Evolutionary conservation across 2,329 filamentous ascomycete species (phyloP), one percentile per base, ranked within the genome.

Genomic region (Sclerotiophoma versabilis): DNA sequence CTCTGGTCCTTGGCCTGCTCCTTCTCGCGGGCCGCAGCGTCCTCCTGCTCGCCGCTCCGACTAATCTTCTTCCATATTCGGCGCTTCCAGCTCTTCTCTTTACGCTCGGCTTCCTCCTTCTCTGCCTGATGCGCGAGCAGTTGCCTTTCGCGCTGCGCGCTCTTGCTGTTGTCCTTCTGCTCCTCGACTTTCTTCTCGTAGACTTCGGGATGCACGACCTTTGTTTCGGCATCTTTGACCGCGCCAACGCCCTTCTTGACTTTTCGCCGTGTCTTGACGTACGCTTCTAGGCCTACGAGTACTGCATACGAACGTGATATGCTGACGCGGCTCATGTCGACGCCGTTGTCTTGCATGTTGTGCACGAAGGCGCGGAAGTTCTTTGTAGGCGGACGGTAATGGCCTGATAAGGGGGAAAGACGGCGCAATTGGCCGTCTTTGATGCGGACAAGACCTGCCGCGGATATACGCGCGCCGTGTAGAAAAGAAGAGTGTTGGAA

Each of bases 401-500:
- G 92, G 0, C 92, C 92, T 32, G 76, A 80, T 3, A 85, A 68
- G 0, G 82, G 92, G 4, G 88, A 90, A 8, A 96, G 79, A 44
- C 86, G 87, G 2, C 84, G 81, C n/a, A 96, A 74, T 25, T 89
- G 85, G 1, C 93, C 93, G 62, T 92, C 81, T 70, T 91, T 91
- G 69, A 96, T 87, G 72, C 90, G 92, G 71, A 96, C 92, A 22
- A 93, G 79, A 0, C 93, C 93, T 4, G 93, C 93, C 0, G 92
- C 88, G 0, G 87, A 86, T 46, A 96, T 92, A 11, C 92, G 86
- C 9, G 87, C 84, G 20, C 92, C 93, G 58, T 93, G 90, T 1
- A 96, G 81, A 67, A 97, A 96, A 0, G 91, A 95, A 11, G 89
- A 93, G 75, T 96, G 93, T 67, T 96, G 93, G 68, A 97, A 97